These are phyloP conservation scores for Stachybotrys elegans DNA, from an alignment of 2,329 filamentous ascomycete species.

Conservation along the genomic window DNA sequence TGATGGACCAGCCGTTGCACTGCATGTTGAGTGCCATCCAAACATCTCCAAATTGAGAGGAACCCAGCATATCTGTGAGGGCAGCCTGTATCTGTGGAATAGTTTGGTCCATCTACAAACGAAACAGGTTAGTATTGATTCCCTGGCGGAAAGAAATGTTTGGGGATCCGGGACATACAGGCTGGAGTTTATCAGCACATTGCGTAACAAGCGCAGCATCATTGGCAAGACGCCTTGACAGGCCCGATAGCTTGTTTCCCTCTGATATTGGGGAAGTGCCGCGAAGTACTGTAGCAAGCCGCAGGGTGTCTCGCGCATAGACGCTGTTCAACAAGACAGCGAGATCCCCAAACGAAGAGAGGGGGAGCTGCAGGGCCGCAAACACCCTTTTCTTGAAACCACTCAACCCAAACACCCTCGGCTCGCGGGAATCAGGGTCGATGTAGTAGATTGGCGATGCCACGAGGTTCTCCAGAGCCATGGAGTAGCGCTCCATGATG, in stretches of 20 bases:
- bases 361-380: not conserved
- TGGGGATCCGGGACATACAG: not conserved
- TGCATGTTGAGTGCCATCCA: not conserved
- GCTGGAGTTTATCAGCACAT: not conserved
- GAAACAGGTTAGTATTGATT: not conserved
- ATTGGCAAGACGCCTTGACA: too few relatives aligned
- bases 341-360: not conserved
- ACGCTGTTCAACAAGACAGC: too few relatives aligned
- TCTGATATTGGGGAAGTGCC: too few relatives aligned
- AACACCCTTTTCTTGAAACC: not conserved
- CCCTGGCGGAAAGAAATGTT: not conserved
- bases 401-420: too few relatives aligned
- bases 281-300: too few relatives aligned
- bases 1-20: not conserved
- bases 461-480: not conserved
- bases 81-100: not conserved
- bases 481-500: not conserved
- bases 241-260: too few relatives aligned
- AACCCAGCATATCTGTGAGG: not conserved
- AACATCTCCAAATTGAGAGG: not conserved
- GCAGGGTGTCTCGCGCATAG: too few relatives aligned
- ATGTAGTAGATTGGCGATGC: not conserved
- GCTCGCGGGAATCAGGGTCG: too few relatives aligned
- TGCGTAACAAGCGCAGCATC: too few relatives aligned
- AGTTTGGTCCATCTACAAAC: not conserved